These are phyloP conservation scores for Fusarium transvaalense DNA, from an alignment of 2,329 filamentous ascomycete genomes.

Conservation along the genomic window DNA sequence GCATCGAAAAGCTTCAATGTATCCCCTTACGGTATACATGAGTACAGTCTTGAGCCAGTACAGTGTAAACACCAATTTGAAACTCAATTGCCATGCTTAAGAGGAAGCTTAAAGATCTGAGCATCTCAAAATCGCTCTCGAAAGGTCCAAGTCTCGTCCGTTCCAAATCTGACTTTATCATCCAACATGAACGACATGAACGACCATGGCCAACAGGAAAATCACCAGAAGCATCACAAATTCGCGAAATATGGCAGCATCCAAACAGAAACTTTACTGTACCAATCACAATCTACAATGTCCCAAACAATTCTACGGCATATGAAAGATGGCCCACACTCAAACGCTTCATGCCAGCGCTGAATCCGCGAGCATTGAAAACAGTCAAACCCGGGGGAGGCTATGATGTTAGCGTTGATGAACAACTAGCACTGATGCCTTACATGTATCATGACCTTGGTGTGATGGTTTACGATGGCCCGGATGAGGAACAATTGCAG, in stretches of 20 bases:
- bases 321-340: conserved; percentile 43
- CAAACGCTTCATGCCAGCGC: conserved; percentile 35
- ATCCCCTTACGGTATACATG: background rate
- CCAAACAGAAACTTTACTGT: background rate
- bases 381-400: background rate
- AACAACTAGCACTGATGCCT: conserved; percentile 3
- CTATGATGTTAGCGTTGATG: background rate
- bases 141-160: background rate
- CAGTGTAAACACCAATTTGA: background rate
- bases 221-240: background rate
- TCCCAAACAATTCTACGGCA: conserved; percentile 13
- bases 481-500: conserved; percentile 34
- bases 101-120: background rate
- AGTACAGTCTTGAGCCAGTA: background rate
- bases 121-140: background rate
- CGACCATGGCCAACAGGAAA: conserved; percentile 8
- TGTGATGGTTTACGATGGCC: conserved; percentile 50
- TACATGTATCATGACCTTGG: conserved; percentile 52
- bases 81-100: background rate
- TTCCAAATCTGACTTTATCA: background rate
- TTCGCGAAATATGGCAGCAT: background rate
- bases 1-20: background rate
- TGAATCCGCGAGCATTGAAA: conserved; percentile 31
- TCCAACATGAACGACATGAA: too few species aligned
- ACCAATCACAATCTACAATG: background rate